Evolutionary conservation across 1,284 basidiomycete genomes (phyloP).

Genomic region (Pterula multifida): DNA sequence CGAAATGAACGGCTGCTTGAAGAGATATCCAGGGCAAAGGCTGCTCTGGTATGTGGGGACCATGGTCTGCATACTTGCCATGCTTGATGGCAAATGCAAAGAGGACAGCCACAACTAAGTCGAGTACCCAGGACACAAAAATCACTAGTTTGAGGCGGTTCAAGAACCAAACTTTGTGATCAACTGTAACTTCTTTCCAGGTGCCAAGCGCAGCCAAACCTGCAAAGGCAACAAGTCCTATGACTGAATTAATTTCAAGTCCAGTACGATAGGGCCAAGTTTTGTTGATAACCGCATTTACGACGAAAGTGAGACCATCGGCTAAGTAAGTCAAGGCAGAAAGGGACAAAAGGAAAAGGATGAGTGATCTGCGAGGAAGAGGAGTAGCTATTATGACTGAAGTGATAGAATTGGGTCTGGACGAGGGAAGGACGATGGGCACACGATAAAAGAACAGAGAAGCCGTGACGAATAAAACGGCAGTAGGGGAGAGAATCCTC

Average conservation of each 20-base stretch:
- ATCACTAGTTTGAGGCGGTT: conserved; percentile 44
- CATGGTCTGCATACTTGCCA: not conserved
- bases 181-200: conserved; percentile 58
- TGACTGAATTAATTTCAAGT: conserved; percentile 53
- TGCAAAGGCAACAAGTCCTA: conserved; percentile 55
- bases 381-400: conserved; percentile 61
- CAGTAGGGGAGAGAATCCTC: not conserved
- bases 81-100: not conserved
- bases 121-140: conserved; percentile 38
- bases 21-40: conserved; percentile 19
- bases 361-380: conserved; percentile 59
- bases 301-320: conserved; percentile 63
- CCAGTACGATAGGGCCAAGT: conserved; percentile 53
- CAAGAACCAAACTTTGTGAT: conserved; percentile 58
- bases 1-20: conserved; percentile 28
- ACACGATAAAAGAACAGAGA: not conserved
- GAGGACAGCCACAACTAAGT: conserved; percentile 45
- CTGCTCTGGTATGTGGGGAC: conserved; percentile 23
- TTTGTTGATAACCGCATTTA: conserved; percentile 50
- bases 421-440: not conserved
- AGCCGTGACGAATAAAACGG: not conserved
- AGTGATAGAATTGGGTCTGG: conserved; percentile 37
- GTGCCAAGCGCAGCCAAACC: conserved; percentile 60
- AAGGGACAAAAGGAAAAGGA: conserved; percentile 57
- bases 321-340: conserved; percentile 77